Evolutionary conservation across 192 early-diverging fungal genomes (phyloP), one percentile per base, ranked within the genome.

Genomic region (Entomortierella lignicola): DNA sequence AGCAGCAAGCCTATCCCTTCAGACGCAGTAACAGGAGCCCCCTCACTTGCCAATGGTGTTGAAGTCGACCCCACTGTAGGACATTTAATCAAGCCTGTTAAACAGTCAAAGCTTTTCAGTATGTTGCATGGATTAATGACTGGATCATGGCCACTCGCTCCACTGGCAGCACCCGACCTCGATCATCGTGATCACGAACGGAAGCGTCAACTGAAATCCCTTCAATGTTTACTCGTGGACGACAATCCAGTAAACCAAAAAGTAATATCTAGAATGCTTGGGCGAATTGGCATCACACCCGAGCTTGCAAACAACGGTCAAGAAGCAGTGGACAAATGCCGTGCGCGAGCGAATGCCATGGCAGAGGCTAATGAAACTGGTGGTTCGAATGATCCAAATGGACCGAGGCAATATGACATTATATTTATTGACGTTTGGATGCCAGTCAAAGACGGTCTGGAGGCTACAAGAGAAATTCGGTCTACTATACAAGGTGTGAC

Each of bases 211-310:
- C 53, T 83, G 8, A 55, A 72, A 34, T 63, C 62, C 2, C 44
- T 83, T 20, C 66, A 69, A 17, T 74, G 75, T 32, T 30, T 85
- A 0, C 43, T 86, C 20, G 77, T 86, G 0, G 85, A 86, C 31
- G 83, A 82, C 32, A 86, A 86, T 66, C 77, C 71, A 13, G 71
- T 86, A 39, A 83, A 82, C 58, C 82, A 80, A 65, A 73, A 81
- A 41, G 83, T 85, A 4, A 64, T 82, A 20, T 54, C 60, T 7
- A 64, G 55, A 25, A 74, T 85, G 69, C 54, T 85, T 20, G 55
- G 53, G 2, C 74, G 81, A 7, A 66, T 75, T 39, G 83, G 81
- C 4, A 68, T 85, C 57, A 43, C 20, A 0, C 65, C 66, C 11
- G 70, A 80, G 23, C 59, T 82, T 15, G 83, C 83, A 10, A 60